Base-by-base conservation (phyloP, 176 grass and related monocot species). In the Triticum timopheevii region DNA sequence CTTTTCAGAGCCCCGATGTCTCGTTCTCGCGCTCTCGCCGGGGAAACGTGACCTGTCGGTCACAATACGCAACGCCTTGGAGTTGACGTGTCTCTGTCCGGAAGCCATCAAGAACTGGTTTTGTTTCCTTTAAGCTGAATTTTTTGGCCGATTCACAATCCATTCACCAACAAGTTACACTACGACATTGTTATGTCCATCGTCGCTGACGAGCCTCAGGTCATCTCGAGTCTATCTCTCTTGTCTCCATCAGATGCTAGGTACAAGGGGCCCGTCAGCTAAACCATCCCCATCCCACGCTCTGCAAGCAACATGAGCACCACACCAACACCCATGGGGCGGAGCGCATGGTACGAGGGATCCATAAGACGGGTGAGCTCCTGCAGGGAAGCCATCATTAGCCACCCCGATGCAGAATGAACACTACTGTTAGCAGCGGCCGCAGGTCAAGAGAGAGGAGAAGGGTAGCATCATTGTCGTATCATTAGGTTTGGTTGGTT, bases 261-360 rank as follows among this genome's bases (percentile, higher is more conserved):
- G 77, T 39, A 10, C 59, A 27, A 52, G 59, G 1, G 73, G 73
- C 3, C 11, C 23, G 34, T 88, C 82, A 62, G 91, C 80, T 88
- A 81, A 61, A 81, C 78, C 82, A 83, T 93, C 88, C 80, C 82
- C 74, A 90, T 90, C 91, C 36, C 28, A 34, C 44, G 28, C 59
- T n/a, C 67, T 17, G 61, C 70, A 91, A 93, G 83, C 85, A 88
- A 89, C 88, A 84, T 73, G 85, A 82, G 84, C 91, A 87, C 72
- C 84, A 65, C 68, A 83, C 24, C 91, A 87, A 87, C 91, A 85
- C 82, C 83, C 54, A 74, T 38, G n/a, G 74, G 50, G 70, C 79
- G 38, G 23, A 68, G 19, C 69, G 19, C 69, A 79, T 30, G 42
- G 58, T 7, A 45, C 72, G 30, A 24, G 36, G 69, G 71, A 50